Conservation (phyloP, 2,329 filamentous ascomycete genomes). For the Leptographium lundbergii region DNA sequence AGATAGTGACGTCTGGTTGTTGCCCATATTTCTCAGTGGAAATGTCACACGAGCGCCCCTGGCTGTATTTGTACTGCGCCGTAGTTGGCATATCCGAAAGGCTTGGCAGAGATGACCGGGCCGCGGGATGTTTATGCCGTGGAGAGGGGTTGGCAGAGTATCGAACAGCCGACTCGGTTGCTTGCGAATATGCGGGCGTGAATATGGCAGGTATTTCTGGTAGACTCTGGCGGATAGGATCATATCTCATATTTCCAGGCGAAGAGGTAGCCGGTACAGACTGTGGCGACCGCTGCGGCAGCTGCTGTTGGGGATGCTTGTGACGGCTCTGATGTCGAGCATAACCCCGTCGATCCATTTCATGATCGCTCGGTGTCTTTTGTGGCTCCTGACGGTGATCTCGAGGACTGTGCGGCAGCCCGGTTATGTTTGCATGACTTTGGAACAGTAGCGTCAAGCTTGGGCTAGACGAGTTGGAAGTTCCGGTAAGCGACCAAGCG, state of each 20-base stretch:
- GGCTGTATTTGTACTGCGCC: not conserved
- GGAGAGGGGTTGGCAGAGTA: slow-evolving; percentile 24
- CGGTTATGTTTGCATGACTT: slow-evolving; percentile 22
- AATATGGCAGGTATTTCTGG: slow-evolving; percentile 36
- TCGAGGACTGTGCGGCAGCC: not conserved
- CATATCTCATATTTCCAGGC: slow-evolving; percentile 47
- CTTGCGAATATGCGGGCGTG: slow-evolving; percentile 35
- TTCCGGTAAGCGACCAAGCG: slow-evolving; percentile 80
- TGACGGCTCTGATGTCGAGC: slow-evolving; percentile 3
- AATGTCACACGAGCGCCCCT: not conserved
- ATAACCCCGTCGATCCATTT: slow-evolving; percentile 7
- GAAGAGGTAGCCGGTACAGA: slow-evolving; percentile 30
- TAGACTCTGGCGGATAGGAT: slow-evolving; percentile 43
- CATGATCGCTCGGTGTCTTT: not conserved
- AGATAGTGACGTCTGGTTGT: not conserved
- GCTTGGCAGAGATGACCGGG: not conserved
- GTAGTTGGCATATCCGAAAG: not conserved
- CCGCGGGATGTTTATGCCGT: slow-evolving; percentile 9
- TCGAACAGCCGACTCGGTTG: slow-evolving; percentile 33
- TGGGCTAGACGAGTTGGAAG: slow-evolving; percentile 72
- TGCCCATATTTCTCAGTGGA: not conserved
- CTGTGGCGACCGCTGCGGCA: slow-evolving; percentile 13
- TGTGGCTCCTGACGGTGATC: not conserved
- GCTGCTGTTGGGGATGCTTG: not conserved
- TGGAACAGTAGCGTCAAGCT: slow-evolving; percentile 74